These are phyloP conservation scores for Zangia roseola DNA, from an alignment of 768 basidiomycete genomes.

Conservation along the genomic window DNA sequence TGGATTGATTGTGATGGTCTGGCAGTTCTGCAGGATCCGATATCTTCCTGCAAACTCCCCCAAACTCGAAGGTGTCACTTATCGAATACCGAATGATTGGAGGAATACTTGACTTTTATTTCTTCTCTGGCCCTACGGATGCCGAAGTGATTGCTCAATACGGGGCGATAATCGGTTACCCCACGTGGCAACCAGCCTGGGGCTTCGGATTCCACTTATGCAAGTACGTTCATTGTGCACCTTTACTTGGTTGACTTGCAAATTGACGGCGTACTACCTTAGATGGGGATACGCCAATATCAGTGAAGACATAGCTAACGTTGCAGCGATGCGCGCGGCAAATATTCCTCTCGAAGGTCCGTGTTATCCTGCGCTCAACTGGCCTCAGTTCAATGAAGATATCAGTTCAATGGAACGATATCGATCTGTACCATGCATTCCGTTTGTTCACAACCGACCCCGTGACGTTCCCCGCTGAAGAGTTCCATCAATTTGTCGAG, in stretches of 20 bases:
- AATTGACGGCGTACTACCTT: not conserved
- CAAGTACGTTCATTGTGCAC: slow-evolving; percentile 35
- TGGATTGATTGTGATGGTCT: not conserved
- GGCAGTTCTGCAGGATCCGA: slow-evolving; percentile 64
- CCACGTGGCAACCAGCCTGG: slow-evolving; percentile 73
- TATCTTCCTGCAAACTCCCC: slow-evolving; percentile 61
- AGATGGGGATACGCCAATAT: slow-evolving; percentile 49
- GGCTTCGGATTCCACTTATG: slow-evolving; percentile 77
- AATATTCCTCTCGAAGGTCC: slow-evolving; percentile 70
- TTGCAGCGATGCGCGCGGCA: slow-evolving; percentile 61
- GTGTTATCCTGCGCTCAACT: not conserved
- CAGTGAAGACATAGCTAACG: slow-evolving; percentile 46
- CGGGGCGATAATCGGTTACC: slow-evolving; percentile 58
- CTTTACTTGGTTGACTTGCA: too few relatives aligned
- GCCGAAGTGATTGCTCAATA: slow-evolving; percentile 66
- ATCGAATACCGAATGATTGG: slow-evolving; percentile 73
- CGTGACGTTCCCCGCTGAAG: slow-evolving; percentile 54
- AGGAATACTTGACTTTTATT: slow-evolving; percentile 75
- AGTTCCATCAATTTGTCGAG: slow-evolving; percentile 49
- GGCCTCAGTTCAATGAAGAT: slow-evolving; percentile 48
- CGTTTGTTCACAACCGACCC: slow-evolving; percentile 70
- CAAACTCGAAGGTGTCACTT: slow-evolving; percentile 50
- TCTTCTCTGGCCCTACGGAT: slow-evolving; percentile 56
- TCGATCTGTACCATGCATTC: slow-evolving; percentile 66
- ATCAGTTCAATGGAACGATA: slow-evolving; percentile 82